Percentiles rank a stretch among this genome's conserved stretches.
phyloP scores from a whole-genome alignment of 352 stramenopile genomes.

The Phytophthora sansomeana region DNA sequence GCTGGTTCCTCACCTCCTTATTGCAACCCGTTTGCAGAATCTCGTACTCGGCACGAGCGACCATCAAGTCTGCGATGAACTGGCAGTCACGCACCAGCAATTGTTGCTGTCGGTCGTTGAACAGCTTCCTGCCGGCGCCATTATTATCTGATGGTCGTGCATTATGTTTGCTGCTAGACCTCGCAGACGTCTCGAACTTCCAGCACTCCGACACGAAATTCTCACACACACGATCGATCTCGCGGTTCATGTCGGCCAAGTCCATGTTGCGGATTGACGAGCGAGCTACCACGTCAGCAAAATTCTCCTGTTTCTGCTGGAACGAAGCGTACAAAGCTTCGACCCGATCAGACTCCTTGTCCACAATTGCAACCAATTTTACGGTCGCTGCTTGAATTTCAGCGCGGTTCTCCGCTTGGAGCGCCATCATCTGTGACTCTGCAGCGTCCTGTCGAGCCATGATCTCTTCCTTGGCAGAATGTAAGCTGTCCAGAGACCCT shows the following conservation, averaged over 20 bases:
- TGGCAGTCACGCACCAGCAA: conserved; percentile 81
- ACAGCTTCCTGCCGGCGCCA: conserved; percentile 59
- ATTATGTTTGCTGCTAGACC: conserved; percentile 60
- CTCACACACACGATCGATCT: conserved; percentile 83
- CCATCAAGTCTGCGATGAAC: conserved; percentile 83
- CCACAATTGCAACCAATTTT: conserved; percentile 73
- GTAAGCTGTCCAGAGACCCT: conserved; percentile 46
- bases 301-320: conserved; percentile 85
- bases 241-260: conserved; percentile 77
- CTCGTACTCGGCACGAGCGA: conserved; percentile 80
- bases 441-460: conserved; percentile 59
- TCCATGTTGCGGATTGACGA: conserved; percentile 89
- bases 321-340: conserved; percentile 85
- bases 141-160: conserved; percentile 52
- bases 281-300: conserved; percentile 75
- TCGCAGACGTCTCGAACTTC: conserved; percentile 87
- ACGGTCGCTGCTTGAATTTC: conserved; percentile 74
- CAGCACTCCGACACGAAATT: conserved; percentile 86
- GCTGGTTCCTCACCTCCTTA: conserved; percentile 56
- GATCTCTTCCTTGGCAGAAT: conserved; percentile 61
- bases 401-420: conserved; percentile 76
- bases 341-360: conserved; percentile 84
- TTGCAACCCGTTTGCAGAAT: conserved; percentile 76
- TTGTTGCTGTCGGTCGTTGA: conserved; percentile 86
- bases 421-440: conserved; percentile 69